phyloP scores from a whole-genome alignment of 2,329 filamentous ascomycete species.

The Escovopsis sp. region DNA sequence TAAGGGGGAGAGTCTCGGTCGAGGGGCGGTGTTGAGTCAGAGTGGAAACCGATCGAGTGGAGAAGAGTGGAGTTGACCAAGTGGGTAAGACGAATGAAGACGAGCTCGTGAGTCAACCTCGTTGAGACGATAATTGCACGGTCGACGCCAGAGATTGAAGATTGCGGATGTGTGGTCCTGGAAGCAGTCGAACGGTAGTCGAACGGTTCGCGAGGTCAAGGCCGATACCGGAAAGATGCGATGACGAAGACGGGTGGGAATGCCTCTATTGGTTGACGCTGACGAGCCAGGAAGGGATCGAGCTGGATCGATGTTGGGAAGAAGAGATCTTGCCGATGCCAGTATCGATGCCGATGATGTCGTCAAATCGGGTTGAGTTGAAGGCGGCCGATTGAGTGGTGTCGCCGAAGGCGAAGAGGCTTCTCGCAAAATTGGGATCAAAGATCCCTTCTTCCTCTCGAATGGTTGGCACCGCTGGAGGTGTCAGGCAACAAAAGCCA shows the following conservation, averaged over 20 bases:
- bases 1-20: conserved; percentile 10
- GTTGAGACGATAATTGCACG: no score
- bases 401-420: neutral
- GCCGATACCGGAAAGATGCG: conserved; percentile 5
- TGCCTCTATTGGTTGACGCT: neutral
- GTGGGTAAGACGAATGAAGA: conserved; percentile 5
- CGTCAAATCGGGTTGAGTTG: neutral
- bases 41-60: conserved; percentile 10
- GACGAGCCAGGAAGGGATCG: neutral
- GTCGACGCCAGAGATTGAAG: no score
- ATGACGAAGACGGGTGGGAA: conserved; percentile 2
- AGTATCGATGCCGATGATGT: neutral
- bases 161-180: no score
- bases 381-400: neutral
- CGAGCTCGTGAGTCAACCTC: no score
- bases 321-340: neutral
- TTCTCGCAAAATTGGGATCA: neutral
- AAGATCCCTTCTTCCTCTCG: conserved; percentile 20
- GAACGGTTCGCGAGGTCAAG: conserved; percentile 3
- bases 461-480: conserved; percentile 7
- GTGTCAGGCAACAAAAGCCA: conserved; percentile 8
- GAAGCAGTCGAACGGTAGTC: no score
- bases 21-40: conserved; percentile 5
- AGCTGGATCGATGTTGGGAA: neutral
- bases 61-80: no score